Evolutionary conservation across 2,329 filamentous ascomycete genomes (phyloP).

Genomic region (Calonectria montana): DNA sequence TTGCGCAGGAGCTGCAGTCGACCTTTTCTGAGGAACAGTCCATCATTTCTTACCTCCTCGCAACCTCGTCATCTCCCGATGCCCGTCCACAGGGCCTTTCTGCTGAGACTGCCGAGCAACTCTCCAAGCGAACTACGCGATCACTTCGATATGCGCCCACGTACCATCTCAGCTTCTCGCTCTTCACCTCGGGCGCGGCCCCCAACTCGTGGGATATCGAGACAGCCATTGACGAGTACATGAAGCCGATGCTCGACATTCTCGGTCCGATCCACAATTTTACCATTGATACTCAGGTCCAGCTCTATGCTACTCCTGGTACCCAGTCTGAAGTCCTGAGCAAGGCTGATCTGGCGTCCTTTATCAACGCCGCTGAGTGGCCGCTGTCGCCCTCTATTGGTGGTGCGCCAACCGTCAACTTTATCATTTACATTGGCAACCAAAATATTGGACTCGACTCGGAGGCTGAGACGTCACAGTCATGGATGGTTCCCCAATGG

Average conservation of each 20-base stretch:
- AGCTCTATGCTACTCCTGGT: slow-evolving; percentile 86
- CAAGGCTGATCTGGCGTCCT: slow-evolving; percentile 90
- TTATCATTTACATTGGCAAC: slow-evolving; percentile 89
- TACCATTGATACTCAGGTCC: slow-evolving; percentile 94
- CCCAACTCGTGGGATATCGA: slow-evolving; percentile 96
- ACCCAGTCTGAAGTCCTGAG: slow-evolving; percentile 73
- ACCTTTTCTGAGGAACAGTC: slow-evolving; percentile 91
- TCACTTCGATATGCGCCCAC: slow-evolving; percentile 92
- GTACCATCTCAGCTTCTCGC: slow-evolving; percentile 94
- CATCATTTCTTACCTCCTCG: slow-evolving; percentile 81
- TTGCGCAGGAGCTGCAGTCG: slow-evolving; percentile 80
- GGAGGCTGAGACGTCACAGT: slow-evolving; percentile 64
- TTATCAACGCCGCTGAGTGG: slow-evolving; percentile 99
- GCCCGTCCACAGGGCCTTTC: slow-evolving; percentile 58
- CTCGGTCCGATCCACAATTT: slow-evolving; percentile 91
- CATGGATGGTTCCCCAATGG: slow-evolving; percentile 97
- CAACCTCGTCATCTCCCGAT: slow-evolving; percentile 62
- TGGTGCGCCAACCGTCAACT: slow-evolving; percentile 93
- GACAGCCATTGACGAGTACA: slow-evolving; percentile 80
- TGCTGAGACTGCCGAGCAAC: slow-evolving; percentile 64
- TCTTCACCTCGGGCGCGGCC: slow-evolving; percentile 82
- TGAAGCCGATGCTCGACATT: slow-evolving; percentile 83
- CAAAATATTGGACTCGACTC: slow-evolving; percentile 71
- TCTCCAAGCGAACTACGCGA: slow-evolving; percentile 79
- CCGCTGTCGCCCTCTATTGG: slow-evolving; percentile 95